Conservation (phyloP, 2,329 filamentous ascomycete genomes). For the Falciphora oryzae region DNA sequence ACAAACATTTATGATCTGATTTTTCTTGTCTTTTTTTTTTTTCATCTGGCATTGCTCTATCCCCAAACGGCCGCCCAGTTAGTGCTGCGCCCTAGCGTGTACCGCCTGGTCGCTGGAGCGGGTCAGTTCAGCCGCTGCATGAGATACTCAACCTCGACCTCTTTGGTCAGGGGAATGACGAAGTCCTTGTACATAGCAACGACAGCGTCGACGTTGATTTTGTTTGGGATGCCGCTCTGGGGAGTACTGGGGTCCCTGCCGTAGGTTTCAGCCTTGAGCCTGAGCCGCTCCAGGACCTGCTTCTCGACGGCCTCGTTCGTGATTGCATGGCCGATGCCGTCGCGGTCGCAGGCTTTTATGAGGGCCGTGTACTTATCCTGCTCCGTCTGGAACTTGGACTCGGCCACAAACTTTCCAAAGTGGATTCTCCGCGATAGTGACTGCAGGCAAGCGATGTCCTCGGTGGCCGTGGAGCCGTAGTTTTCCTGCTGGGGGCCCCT, state of each 20-base stretch:
- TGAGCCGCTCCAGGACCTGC: conserved; percentile 81
- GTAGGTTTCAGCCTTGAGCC: conserved; percentile 88
- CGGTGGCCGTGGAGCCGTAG: conserved; percentile 87
- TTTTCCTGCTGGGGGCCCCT: conserved; percentile 85
- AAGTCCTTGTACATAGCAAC: conserved; percentile 86
- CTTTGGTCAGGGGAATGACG: conserved; percentile 96
- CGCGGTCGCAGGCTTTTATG: conserved; percentile 74
- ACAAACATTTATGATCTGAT: not conserved
- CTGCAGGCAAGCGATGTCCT: conserved; percentile 86
- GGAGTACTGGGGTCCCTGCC: conserved; percentile 75
- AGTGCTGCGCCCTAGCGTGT: not conserved
- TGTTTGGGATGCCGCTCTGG: conserved; percentile 53
- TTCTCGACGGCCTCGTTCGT: conserved; percentile 85
- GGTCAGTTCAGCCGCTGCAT: conserved; percentile 70
- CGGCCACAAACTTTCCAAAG: conserved; percentile 97
- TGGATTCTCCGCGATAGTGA: conserved; percentile 86
- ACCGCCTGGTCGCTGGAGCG: not conserved
- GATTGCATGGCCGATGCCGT: conserved; percentile 83
- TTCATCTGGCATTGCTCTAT: not conserved
- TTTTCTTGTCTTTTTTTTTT: not conserved
- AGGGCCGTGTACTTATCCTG: conserved; percentile 72
- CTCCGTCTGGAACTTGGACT: conserved; percentile 87
- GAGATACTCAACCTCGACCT: conserved; percentile 95
- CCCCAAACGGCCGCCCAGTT: not conserved
- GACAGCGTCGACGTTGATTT: conserved; percentile 90